These are phyloP conservation scores for Syzygium jambos DNA, from an alignment of 345 rosid species.

Conservation along the genomic window DNA sequence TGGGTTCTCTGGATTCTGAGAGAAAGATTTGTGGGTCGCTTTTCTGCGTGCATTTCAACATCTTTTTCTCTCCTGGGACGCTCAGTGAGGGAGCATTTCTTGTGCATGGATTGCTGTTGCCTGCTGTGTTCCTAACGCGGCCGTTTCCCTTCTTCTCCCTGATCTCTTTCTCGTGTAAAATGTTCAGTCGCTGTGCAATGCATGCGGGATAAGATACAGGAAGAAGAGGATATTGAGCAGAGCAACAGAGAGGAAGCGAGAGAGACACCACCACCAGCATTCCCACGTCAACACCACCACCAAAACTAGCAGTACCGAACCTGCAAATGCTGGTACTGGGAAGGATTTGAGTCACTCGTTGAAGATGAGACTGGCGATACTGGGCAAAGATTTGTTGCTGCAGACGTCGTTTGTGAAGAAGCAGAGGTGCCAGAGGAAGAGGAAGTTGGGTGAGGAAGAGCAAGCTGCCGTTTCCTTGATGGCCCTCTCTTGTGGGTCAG, in stretches of 20 bases:
- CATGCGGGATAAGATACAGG: conserved; percentile 82
- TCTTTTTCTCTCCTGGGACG: neutral
- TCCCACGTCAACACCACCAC: neutral
- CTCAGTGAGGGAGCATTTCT: neutral
- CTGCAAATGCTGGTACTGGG: neutral
- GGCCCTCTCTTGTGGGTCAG: conserved; percentile 64
- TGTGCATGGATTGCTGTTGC: neutral
- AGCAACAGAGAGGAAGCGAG: conserved; percentile 21
- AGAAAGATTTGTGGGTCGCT: neutral
- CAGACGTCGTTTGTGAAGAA: conserved; percentile 41
- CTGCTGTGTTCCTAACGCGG: neutral
- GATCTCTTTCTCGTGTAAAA: neutral
- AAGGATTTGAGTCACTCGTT: conserved; percentile 14
- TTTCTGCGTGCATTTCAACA: neutral
- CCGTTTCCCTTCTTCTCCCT: neutral
- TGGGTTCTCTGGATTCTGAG: neutral
- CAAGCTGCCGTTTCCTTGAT: conserved; percentile 73
- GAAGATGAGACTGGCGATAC: conserved; percentile 23
- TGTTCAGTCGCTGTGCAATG: conserved; percentile 75
- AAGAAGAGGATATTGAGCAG: conserved; percentile 36
- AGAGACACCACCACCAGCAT: neutral
- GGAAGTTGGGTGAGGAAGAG: conserved; percentile 59
- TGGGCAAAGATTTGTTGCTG: conserved; percentile 25
- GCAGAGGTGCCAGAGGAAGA: conserved; percentile 54
- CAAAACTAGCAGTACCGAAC: neutral